Conservation (phyloP, 2,329 filamentous ascomycete genomes). For the Trichoderma atroviride region DNA sequence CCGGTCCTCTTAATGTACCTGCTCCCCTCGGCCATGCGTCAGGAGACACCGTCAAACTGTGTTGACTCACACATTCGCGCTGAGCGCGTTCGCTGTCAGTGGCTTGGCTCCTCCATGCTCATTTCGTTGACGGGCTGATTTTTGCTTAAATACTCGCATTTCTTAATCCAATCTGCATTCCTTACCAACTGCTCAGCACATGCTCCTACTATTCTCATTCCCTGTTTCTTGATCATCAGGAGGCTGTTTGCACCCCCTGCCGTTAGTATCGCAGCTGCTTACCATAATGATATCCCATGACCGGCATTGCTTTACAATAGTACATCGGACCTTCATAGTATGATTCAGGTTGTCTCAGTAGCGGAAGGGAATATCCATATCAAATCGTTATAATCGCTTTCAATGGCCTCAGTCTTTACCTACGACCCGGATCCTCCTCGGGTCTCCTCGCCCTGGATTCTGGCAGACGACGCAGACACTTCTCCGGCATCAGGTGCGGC, state of each 20-base stretch:
- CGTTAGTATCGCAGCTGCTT: slow-evolving; percentile 3
- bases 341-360: neutral
- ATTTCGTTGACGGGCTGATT: slow-evolving; percentile 4
- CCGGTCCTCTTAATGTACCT: neutral
- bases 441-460: slow-evolving; percentile 89
- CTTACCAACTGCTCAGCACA: neutral
- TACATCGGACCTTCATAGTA: slow-evolving; percentile 8
- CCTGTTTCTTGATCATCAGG: neutral
- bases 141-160: neutral
- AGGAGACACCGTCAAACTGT: neutral
- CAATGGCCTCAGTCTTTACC: slow-evolving; percentile 94
- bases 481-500: slow-evolving; percentile 37
- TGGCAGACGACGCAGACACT: slow-evolving; percentile 50
- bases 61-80: slow-evolving; percentile 15
- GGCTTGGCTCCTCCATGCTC: neutral
- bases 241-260: slow-evolving; percentile 1
- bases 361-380: neutral
- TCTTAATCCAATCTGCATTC: neutral
- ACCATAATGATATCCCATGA: slow-evolving; percentile 23
- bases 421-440: slow-evolving; percentile 86
- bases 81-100: slow-evolving; percentile 7
- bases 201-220: neutral
- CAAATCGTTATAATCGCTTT: neutral
- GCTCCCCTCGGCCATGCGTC: neutral
- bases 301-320: neutral